Base-by-base conservation (phyloP, 2,329 filamentous ascomycete species). In the Coniella vitis region DNA sequence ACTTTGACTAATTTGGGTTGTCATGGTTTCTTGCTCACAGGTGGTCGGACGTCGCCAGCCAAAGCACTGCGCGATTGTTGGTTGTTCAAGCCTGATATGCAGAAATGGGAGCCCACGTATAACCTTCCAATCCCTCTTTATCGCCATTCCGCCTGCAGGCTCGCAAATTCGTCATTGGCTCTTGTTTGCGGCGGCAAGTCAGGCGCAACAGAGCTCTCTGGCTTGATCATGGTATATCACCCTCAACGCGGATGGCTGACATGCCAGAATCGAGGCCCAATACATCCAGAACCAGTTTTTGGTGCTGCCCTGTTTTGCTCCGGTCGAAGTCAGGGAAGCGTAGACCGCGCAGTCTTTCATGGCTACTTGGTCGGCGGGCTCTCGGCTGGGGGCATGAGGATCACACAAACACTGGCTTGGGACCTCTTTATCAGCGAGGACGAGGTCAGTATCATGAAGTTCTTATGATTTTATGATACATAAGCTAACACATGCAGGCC, bases 291-390 rank as follows among this genome's bases (percentile, higher is more conserved):
- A 1, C 63, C 69, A 1, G 58, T 67, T 1, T 78, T 76, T 54
- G 76, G 76, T 0, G 67, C 68, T 5, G 54, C 68, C 13, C 56
- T 76, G 2, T 54, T 66, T 9, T 55, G 54, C 44, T 34, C 56
- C 38, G 39, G 51, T 7, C 14, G 43, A 8, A 48, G 12, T 3
- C 20, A 38, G 57, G 56, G 35, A 63, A 55, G 25, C 25, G 25
- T 10, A 29, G 10, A 10, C 37, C 58, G 66, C 20, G 52, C 63
- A 38, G 60, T 54, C 4, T 74, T 74, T 48, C 58, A 64, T 38
- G 90, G 90, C 1, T 63, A 91, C 2, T 57, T 93, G 2, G 70
- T 80, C 16, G 90, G 90, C 16, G 90, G 90, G 0, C 83, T 94
- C 59, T 71, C 74, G 19, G 66, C 67, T 35, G 74, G 84, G 60